phyloP scores from a whole-genome alignment of 305 asterid species.

The Rubia tinctorum region DNA sequence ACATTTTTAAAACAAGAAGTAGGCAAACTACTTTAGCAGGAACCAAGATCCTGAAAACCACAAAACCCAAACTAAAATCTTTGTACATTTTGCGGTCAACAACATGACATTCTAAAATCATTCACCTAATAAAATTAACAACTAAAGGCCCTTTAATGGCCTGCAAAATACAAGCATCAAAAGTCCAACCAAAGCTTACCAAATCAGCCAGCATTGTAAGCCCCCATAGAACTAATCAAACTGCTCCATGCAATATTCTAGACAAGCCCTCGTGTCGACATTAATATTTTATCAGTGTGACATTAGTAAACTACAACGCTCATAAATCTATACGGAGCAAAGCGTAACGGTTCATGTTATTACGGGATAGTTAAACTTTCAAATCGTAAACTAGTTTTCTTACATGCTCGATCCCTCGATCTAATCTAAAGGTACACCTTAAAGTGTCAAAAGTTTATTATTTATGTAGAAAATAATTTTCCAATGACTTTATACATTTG shows the following conservation, averaged over 20 bases:
- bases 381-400: not conserved
- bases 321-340: conserved; percentile 2
- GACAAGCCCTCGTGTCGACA: conserved; percentile 2
- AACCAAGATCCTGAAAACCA: conserved; percentile 1
- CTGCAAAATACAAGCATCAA: conserved; percentile 13
- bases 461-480: too few species aligned
- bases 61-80: not conserved
- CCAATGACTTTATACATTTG: too few species aligned
- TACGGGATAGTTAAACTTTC: not conserved
- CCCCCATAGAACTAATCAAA: conserved; percentile 20
- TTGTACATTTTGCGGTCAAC: not conserved
- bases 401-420: not conserved
- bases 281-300: not conserved
- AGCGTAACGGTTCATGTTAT: not conserved
- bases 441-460: too few species aligned
- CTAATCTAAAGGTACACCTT: not conserved
- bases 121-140: conserved; percentile 15
- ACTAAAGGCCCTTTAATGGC: conserved; percentile 15
- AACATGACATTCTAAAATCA: conserved; percentile 3
- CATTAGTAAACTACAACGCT: conserved; percentile 10
- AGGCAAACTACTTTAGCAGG: not conserved
- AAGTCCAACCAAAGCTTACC: conserved; percentile 45
- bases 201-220: conserved; percentile 27
- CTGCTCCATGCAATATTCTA: conserved; percentile 3
- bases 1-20: not conserved